phyloP scores from a whole-genome alignment of 208 protist genomes.

The Phytomonas sp. region DNA sequence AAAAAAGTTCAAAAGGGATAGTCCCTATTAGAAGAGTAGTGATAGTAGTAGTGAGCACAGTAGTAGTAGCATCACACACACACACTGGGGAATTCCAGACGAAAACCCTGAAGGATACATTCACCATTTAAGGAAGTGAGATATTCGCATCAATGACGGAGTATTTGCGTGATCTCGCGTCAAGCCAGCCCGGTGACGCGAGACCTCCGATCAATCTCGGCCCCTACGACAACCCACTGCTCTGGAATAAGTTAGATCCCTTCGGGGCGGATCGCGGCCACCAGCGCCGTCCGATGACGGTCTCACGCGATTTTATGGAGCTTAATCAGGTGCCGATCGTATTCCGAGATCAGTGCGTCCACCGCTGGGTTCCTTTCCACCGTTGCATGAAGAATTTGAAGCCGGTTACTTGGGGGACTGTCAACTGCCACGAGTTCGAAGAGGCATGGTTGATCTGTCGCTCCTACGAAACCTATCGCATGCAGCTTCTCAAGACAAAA shows the following conservation, averaged over 20 bases:
- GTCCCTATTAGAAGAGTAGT: background rate
- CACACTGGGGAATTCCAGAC: too few species aligned
- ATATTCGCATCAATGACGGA: conserved; percentile 49
- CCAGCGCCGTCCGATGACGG: conserved; percentile 82
- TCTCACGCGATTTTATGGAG: conserved; percentile 87
- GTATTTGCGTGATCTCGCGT: conserved; percentile 70
- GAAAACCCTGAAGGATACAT: too few species aligned
- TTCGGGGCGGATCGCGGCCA: conserved; percentile 86
- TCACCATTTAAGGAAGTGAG: too few species aligned
- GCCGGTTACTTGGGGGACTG: conserved; percentile 79
- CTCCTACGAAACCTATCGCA: conserved; percentile 79
- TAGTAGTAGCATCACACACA: conserved; percentile 1
- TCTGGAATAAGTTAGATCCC: conserved; percentile 89
- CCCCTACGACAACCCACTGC: conserved; percentile 85
- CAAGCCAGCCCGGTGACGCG: conserved; percentile 40
- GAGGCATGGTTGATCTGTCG: conserved; percentile 85
- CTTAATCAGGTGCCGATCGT: conserved; percentile 79
- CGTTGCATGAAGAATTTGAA: conserved; percentile 81
- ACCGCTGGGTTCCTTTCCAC: conserved; percentile 77
- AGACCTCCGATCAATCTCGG: conserved; percentile 81
- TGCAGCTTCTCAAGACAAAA: conserved; percentile 84
- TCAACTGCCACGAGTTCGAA: conserved; percentile 87
- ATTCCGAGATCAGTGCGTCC: conserved; percentile 87
- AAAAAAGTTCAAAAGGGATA: background rate
- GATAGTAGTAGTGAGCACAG: background rate